Percentiles rank a stretch among this genome's conserved stretches.
phyloP scores from a whole-genome alignment of 2,329 filamentous ascomycete genomes.

The Neopestalotiopsis sp. region DNA sequence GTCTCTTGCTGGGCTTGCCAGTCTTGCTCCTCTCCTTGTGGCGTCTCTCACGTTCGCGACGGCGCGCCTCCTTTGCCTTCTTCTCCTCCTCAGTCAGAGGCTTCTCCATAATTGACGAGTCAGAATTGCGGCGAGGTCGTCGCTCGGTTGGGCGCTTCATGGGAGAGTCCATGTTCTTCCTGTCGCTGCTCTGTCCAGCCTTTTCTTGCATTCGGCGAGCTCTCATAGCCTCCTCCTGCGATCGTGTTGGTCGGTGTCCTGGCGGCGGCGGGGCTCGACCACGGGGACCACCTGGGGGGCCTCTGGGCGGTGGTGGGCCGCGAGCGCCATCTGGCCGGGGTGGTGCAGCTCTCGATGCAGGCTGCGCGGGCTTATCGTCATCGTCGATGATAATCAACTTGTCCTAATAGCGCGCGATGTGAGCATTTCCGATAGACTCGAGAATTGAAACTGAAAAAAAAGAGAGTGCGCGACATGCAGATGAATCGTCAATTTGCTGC shows the following conservation, averaged over 20 bases:
- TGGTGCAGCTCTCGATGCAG: constrained; percentile 34
- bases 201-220: constrained; percentile 49
- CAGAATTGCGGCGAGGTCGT: constrained; percentile 76
- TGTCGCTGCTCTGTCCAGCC: constrained; percentile 33
- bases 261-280: constrained; percentile 47
- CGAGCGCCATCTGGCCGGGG: constrained; percentile 35
- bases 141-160: constrained; percentile 46
- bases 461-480: constrained; percentile 1
- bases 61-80: constrained; percentile 53
- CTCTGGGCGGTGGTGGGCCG: constrained; percentile 43
- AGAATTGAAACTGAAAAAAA: not conserved
- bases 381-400: constrained; percentile 62
- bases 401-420: constrained; percentile 56
- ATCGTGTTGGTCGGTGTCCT: constrained; percentile 66
- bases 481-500: not conserved
- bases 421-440: constrained; percentile 19
- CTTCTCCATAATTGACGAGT: constrained; percentile 73
- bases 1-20: constrained; percentile 48
- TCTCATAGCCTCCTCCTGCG: constrained; percentile 69
- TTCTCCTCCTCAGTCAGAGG: constrained; percentile 65
- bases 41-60: constrained; percentile 58
- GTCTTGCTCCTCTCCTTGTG: constrained; percentile 56
- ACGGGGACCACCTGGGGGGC: constrained; percentile 45
- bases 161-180: constrained; percentile 44
- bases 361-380: constrained; percentile 51